A percentile compares a stretch with the other conserved stretches of the same genome.
Evolutionary conservation across 495 filamentous ascomycete species (phyloP).

Genomic region (Aspergillus saccharolyticus): DNA sequence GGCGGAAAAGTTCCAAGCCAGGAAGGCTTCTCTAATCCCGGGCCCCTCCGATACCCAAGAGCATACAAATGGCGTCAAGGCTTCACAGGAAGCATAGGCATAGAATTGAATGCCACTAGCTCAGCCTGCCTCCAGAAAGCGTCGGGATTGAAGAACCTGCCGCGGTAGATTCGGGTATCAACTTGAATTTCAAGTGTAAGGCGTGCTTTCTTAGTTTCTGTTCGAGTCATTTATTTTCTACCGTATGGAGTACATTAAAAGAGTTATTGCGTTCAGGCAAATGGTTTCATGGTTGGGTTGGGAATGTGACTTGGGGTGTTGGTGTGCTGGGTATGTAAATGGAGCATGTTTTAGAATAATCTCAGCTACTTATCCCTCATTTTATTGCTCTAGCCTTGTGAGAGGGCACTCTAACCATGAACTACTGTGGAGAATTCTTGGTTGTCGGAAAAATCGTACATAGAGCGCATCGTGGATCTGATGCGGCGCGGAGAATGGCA

Average conservation of each 20-base stretch:
- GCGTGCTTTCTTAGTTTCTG: background rate
- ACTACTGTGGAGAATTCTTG: no score
- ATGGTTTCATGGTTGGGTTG: conserved; percentile 11
- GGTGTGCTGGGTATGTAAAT: conserved; percentile 8
- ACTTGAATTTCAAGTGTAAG: conserved; percentile 14
- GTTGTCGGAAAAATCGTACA: no score
- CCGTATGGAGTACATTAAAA: conserved; percentile 8
- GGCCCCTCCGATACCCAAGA: conserved; percentile 6
- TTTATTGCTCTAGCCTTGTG: no score
- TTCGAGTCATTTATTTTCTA: conserved; percentile 3
- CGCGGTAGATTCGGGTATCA: background rate
- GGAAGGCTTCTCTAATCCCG: conserved; percentile 22
- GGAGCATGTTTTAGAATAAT: conserved; percentile 6
- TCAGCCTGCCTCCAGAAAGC: background rate
- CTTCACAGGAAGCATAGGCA: background rate
- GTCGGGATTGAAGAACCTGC: background rate
- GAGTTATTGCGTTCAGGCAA: conserved; percentile 7
- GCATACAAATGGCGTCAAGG: conserved; percentile 13
- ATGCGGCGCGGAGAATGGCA: background rate
- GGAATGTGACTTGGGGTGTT: conserved; percentile 7
- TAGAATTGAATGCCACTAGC: background rate
- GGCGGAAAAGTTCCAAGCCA: conserved; percentile 40
- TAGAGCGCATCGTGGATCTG: background rate
- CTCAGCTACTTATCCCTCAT: background rate
- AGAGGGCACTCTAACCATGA: no score